These are phyloP conservation scores for Septoria linicola DNA, from an alignment of 2,329 filamentous ascomycete species.

Conservation along the genomic window DNA sequence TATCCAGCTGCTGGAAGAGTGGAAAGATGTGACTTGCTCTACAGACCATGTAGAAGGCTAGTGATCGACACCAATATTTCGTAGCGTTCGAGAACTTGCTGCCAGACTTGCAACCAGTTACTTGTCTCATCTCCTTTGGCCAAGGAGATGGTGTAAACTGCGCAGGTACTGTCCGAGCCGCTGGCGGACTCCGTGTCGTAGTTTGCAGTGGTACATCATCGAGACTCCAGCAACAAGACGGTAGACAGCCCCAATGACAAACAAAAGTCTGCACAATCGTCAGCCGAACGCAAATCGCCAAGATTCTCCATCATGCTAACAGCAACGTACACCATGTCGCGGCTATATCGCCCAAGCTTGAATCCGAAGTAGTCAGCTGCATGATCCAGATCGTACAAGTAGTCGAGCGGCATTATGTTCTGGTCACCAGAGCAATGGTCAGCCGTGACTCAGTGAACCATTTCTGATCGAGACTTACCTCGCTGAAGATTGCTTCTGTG, in stretches of 20 bases:
- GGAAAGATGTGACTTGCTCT: slow-evolving; percentile 46
- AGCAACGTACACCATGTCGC: slow-evolving; percentile 40
- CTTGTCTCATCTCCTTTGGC: too few relatives aligned
- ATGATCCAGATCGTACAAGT: slow-evolving; percentile 53
- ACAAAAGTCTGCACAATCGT: slow-evolving; percentile 25
- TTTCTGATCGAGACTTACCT: not conserved
- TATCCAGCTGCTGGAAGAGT: slow-evolving; percentile 49
- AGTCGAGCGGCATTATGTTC: slow-evolving; percentile 50
- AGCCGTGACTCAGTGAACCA: slow-evolving; percentile 60
- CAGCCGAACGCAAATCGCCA: not conserved
- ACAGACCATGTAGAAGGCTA: slow-evolving; percentile 19
- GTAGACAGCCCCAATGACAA: slow-evolving; percentile 32
- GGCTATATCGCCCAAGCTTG: slow-evolving; percentile 45
- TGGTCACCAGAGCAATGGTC: slow-evolving; percentile 35
- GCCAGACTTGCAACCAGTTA: too few relatives aligned
- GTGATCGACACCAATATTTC: not conserved
- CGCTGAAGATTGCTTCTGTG: slow-evolving; percentile 56
- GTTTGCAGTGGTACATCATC: slow-evolving; percentile 30
- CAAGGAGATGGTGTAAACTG: too few relatives aligned
- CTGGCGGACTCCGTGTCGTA: slow-evolving; percentile 20
- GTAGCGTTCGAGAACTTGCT: too few relatives aligned
- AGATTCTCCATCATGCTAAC: not conserved
- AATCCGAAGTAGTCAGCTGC: slow-evolving; percentile 50
- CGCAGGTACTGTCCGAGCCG: too few relatives aligned
- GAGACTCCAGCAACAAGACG: slow-evolving; percentile 31